Conservation (phyloP, 75 land plant species). For the Pinus tabuliformis region DNA sequence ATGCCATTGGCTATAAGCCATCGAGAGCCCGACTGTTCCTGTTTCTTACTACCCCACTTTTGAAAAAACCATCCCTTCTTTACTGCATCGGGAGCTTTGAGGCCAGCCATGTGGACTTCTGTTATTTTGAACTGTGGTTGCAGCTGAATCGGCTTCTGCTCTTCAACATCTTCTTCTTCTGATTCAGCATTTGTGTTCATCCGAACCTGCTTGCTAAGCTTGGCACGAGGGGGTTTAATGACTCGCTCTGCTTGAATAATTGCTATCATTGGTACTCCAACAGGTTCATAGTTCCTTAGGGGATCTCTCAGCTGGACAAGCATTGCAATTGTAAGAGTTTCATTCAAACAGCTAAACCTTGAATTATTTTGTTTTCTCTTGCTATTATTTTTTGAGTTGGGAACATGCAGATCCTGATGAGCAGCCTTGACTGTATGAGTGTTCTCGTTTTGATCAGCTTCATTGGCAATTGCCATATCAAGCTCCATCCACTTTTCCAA, state of each 20-base stretch:
- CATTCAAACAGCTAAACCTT: constrained; percentile 10
- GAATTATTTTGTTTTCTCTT: neutral
- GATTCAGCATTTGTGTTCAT: constrained; percentile 10
- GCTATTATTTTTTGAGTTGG: neutral
- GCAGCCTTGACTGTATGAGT: constrained; percentile 10
- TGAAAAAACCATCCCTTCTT: constrained; percentile 14
- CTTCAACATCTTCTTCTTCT: constrained; percentile 14
- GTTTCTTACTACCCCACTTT: constrained; percentile 24
- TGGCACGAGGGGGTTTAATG: constrained; percentile 10
- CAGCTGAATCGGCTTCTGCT: constrained; percentile 20
- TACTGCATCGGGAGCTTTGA: constrained; percentile 13
- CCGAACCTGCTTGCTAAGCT: constrained; percentile 8
- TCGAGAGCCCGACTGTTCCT: constrained; percentile 23
- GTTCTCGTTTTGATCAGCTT: constrained; percentile 9
- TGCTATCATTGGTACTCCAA: constrained; percentile 32
- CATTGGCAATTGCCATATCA: constrained; percentile 16
- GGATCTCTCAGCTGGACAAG: constrained; percentile 32
- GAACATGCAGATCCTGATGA: constrained; percentile 8
- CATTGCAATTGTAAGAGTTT: constrained; percentile 25
- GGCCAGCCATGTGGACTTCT: constrained; percentile 25
- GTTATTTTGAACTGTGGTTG: constrained; percentile 23
- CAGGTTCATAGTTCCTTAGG: constrained; percentile 23
- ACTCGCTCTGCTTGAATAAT: constrained; percentile 29
- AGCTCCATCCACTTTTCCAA: constrained; percentile 29
- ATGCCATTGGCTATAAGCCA: constrained; percentile 34